Base-by-base conservation (phyloP, 257 asterid genomes). In the Jacaranda mimosifolia region DNA sequence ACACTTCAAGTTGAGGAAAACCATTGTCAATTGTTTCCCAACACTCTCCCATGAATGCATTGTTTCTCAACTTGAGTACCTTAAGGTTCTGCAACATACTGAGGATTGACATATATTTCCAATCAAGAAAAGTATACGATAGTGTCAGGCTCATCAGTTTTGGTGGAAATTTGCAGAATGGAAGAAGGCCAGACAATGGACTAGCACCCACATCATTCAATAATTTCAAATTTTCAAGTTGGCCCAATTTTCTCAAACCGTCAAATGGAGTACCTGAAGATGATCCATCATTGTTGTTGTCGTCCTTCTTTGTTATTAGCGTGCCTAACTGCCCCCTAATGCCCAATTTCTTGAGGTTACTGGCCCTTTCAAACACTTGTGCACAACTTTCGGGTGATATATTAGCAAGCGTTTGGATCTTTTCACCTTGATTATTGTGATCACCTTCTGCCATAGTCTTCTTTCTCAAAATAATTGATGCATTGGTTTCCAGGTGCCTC, bases 401-500 rank as follows among this genome's bases (percentile, higher is more conserved):
- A 0, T 45, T n/a, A 9, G 80, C 57, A 3, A 86, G 80, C 1
- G 84, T 80, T 19, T 81, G 87, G 32, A 26, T 26, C 32, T 26
- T 26, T 2, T 26, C 32, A 26, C 32, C 32, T 26, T 26, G 32
- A 26, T 26, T 26, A 26, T 26, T 26, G 32, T 26, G 32, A 26
- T 2, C 32, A 26, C 32, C 32, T 26, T 26, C 2, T 26, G 32
- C 2, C 32, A 26, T 26, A 26, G 32, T 26, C 1, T 2, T 26
- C 32, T 26, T 26, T 26, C 32, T 26, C 62, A 86, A 57, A 62
- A 14, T 3, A 2, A 74, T 64, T 7, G 83, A 59, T 3, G 80
- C 70, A 56, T 80, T 86, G 1, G 84, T 81, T 66, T 53, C 57
- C 1, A 85, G 6, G 68, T 85, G 85, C 66, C 87, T 77, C 21